Conservation (phyloP, 2,329 filamentous ascomycete genomes). For the Pseudopyrenochaeta lycopersici region DNA sequence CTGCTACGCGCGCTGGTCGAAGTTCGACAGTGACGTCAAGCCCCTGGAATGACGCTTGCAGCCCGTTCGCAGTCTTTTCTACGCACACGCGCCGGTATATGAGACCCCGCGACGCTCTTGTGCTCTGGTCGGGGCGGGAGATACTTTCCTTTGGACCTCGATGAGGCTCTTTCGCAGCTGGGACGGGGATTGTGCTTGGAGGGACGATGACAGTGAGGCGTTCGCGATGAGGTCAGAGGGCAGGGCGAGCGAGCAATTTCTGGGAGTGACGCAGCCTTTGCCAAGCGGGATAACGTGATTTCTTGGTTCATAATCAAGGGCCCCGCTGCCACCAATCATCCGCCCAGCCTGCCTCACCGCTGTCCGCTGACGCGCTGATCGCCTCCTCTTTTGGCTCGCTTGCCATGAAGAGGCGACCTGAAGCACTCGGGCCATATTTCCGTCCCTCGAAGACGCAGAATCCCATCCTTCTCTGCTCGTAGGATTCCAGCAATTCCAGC, state of each 20-base stretch:
- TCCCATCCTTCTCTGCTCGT: background rate
- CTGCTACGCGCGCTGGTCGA: constrained; percentile 24
- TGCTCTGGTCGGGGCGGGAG: constrained; percentile 13
- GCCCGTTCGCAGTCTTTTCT: constrained; percentile 19
- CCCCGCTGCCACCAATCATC: constrained; percentile 18
- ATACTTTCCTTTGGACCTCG: constrained; percentile 22
- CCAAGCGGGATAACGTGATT: constrained; percentile 42
- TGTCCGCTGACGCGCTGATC: constrained; percentile 25
- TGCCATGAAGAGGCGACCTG: constrained; percentile 24
- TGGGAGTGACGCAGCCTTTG: constrained; percentile 40
- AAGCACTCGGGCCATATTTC: constrained; percentile 8
- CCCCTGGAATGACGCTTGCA: constrained; percentile 30
- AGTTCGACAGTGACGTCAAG: constrained; percentile 42
- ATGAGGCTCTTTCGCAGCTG: constrained; percentile 39
- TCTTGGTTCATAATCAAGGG: constrained; percentile 26
- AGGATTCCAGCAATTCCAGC: background rate
- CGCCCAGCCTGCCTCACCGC: constrained; percentile 9
- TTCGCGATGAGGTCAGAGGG: constrained; percentile 49
- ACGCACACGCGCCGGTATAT: constrained; percentile 17
- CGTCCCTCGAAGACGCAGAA: constrained; percentile 6
- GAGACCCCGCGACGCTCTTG: constrained; percentile 9
- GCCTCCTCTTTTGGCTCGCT: constrained; percentile 29
- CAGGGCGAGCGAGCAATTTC: constrained; percentile 43
- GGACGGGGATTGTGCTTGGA: constrained; percentile 37
- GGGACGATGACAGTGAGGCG: constrained; percentile 46